These are phyloP conservation scores for Jimgerdemannia lactiflua DNA, from an alignment of 192 early-diverging fungal genomes.

Conservation along the genomic window DNA sequence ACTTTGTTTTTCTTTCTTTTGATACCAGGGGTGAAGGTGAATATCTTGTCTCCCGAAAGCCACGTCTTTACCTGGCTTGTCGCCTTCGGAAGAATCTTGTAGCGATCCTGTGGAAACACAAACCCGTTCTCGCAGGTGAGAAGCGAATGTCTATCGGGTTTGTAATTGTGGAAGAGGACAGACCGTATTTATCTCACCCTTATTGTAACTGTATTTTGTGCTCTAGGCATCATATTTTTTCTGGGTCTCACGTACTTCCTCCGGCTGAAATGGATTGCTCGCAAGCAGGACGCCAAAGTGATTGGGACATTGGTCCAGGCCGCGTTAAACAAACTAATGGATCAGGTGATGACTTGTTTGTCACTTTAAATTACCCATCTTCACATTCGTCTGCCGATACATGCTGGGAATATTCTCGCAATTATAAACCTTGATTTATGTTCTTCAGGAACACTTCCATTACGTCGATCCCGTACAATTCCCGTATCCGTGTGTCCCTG, in stretches of 20 bases:
- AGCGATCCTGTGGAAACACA: constrained; percentile 24
- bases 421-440: not conserved
- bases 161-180: not conserved
- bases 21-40: constrained; percentile 2
- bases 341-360: constrained; percentile 13
- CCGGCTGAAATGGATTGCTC: constrained; percentile 29
- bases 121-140: constrained; percentile 14
- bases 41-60: constrained; percentile 25
- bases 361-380: not conserved
- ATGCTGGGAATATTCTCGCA: not conserved
- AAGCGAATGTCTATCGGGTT: not conserved
- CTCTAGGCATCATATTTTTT: constrained; percentile 21
- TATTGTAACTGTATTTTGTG: not conserved
- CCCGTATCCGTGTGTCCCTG: constrained; percentile 23
- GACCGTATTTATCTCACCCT: not conserved
- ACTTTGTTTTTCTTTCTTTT: not conserved
- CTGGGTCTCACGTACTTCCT: constrained; percentile 8
- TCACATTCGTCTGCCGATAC: not conserved
- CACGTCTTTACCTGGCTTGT: constrained; percentile 29
- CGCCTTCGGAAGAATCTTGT: constrained; percentile 21
- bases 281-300: constrained; percentile 23
- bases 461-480: constrained; percentile 50
- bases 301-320: constrained; percentile 41
- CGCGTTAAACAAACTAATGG: constrained; percentile 41
- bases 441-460: constrained; percentile 43